Percentiles rank a stretch among this genome's conserved stretches.
Conservation (phyloP, 176 grass and related monocot genomes). For the Puccinellia tenuiflora region DNA sequence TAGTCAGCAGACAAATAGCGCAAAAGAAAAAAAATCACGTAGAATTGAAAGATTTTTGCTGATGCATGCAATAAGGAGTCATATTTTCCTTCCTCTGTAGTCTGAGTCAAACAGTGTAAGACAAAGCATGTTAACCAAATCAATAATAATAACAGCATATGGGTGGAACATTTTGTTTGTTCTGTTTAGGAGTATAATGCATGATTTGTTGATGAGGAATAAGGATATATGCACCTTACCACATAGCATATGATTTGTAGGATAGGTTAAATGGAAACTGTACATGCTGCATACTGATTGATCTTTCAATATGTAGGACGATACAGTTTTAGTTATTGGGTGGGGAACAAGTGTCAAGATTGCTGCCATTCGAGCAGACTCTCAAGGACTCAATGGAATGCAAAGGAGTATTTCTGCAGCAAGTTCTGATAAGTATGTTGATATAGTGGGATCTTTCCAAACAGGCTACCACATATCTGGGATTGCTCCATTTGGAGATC, state of each 20-base stretch:
- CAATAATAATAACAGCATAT: background rate
- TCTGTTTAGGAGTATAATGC: background rate
- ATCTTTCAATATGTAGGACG: slow-evolving; percentile 51
- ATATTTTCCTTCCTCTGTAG: background rate
- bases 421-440: slow-evolving; percentile 79
- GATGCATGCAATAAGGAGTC: background rate
- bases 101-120: background rate
- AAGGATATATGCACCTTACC: background rate
- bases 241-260: background rate
- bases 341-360: slow-evolving; percentile 94
- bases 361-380: slow-evolving; percentile 75
- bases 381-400: slow-evolving; percentile 71
- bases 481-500: slow-evolving; percentile 90
- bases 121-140: background rate
- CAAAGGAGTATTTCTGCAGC: slow-evolving; percentile 53
- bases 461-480: slow-evolving; percentile 92
- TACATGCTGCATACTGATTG: slow-evolving; percentile 19
- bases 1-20: background rate
- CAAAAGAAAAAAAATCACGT: background rate
- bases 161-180: background rate
- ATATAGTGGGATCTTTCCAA: slow-evolving; percentile 97
- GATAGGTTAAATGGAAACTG: background rate
- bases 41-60: background rate
- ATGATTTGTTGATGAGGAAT: background rate
- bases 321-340: slow-evolving; percentile 90